Base-by-base conservation (phyloP, 1,284 basidiomycete species). In the Pulveroboletus sp. region DNA sequence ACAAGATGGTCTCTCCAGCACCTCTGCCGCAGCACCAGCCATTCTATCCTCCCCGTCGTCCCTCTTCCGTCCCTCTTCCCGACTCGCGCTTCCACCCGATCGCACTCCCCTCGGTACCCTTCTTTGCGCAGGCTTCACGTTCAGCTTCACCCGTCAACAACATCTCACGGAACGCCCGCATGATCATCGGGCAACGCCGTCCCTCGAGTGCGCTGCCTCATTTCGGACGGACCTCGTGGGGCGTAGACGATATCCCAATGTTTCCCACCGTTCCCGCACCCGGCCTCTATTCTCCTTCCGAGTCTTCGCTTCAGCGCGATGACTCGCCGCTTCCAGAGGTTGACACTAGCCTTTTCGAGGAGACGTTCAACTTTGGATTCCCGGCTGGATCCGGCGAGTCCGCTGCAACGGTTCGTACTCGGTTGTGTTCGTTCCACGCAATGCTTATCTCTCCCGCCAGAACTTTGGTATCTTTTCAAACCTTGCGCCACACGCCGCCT, bases 11-110 rank as follows among this genome's bases (percentile, higher is more conserved):
- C 11, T 4, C 26, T 29, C 50, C 48, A 50, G 54, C 54, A 31
- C 61, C 43, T 45, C 63, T 53, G 42, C 59, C 38, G 43, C 64
- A 52, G 51, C 58, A 56, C 29, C 57, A 52, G 47, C 47, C 52
- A 14, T 56, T 70, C 49, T 72, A 74, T 58, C 70, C 71, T 8
- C 77, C 76, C n/a, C 82, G 85, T 54, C 79, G 85, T 0, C 78
- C 85, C 2, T 87, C 86, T 0, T 86, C 84, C 1, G 86, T 86
- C 0, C 86, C 86, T 1, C 79, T 87, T 1, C 84, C 84, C 0
- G 78, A 79, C 54, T 61, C 69, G 28, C 65, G 71, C 8, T 74
- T 74, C 57, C 63, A 69, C 43, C 67, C 66, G 3, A 80, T 81
- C 36, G 65, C 76, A 7, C 61, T 80, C 12, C 80, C 81, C 0